Evolutionary conservation across 768 basidiomycete genomes (phyloP).

Genomic region (Mycena belliarum): DNA sequence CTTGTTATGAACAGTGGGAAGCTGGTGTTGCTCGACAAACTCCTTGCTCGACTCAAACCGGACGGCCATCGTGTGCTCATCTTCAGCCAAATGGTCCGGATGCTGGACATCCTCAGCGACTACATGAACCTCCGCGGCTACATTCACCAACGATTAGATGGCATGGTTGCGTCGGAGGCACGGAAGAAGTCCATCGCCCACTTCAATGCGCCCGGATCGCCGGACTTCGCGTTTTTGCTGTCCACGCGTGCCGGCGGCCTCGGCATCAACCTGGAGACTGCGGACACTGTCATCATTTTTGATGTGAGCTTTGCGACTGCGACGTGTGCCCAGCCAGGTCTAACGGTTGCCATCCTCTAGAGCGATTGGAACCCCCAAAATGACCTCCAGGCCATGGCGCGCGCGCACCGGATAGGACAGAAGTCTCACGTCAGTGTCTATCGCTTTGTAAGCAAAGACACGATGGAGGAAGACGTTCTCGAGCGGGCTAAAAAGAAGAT

Average conservation of each 20-base stretch:
- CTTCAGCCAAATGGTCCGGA: slow-evolving; percentile 99
- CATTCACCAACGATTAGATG: slow-evolving; percentile 91
- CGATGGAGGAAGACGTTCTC: slow-evolving; percentile 98
- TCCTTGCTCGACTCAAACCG: slow-evolving; percentile 83
- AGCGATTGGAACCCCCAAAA: slow-evolving; percentile 99
- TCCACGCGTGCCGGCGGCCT: slow-evolving; percentile 97
- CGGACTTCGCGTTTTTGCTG: slow-evolving; percentile 95
- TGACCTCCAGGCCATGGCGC: slow-evolving; percentile 98
- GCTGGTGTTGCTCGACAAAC: slow-evolving; percentile 96
- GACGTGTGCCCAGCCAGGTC: background rate
- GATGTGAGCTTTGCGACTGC: slow-evolving; percentile 61
- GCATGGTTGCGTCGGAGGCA: slow-evolving; percentile 89
- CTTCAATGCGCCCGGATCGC: slow-evolving; percentile 91
- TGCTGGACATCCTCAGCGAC: slow-evolving; percentile 97
- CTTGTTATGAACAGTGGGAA: slow-evolving; percentile 98
- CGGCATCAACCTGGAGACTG: slow-evolving; percentile 98
- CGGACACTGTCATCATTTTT: slow-evolving; percentile 98
- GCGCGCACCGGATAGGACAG: slow-evolving; percentile 98
- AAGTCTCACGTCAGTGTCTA: slow-evolving; percentile 99
- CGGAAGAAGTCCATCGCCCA: slow-evolving; percentile 96
- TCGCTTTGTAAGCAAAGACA: slow-evolving; percentile 97
- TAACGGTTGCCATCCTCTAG: slow-evolving; percentile 38
- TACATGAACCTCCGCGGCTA: slow-evolving; percentile 92
- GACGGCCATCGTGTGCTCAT: slow-evolving; percentile 97
- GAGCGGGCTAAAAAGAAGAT: slow-evolving; percentile 99